These are phyloP conservation scores for Aphanomyces cochlioides DNA, from an alignment of 352 stramenopile genomes.

Conservation along the genomic window DNA sequence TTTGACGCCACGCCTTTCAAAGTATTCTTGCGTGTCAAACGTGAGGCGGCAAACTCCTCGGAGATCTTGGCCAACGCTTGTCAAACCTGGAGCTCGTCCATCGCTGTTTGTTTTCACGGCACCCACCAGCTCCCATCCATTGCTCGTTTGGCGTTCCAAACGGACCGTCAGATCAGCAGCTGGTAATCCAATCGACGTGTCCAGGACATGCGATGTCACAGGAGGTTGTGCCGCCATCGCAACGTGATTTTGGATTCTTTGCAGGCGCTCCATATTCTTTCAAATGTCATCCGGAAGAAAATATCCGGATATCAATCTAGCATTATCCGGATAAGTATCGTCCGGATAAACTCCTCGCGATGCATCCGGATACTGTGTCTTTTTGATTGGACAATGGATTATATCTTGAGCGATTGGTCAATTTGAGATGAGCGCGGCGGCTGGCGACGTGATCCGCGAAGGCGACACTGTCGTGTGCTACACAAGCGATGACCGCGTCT, in stretches of 20 bases:
- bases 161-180: conserved; percentile 65
- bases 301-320: not conserved
- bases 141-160: conserved; percentile 47
- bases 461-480: conserved; percentile 85
- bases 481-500: conserved; percentile 78
- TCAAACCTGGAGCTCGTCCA: conserved; percentile 56
- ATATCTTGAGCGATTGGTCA: not conserved
- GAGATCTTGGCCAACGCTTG: conserved; percentile 45
- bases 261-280: conserved; percentile 13
- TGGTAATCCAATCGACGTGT: conserved; percentile 72
- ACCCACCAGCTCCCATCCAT: conserved; percentile 48
- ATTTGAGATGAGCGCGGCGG: conserved; percentile 10
- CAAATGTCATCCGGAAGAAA: not conserved
- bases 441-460: conserved; percentile 75
- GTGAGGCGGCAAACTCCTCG: conserved; percentile 70
- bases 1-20: conserved; percentile 49
- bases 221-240: conserved; percentile 33
- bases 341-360: not conserved
- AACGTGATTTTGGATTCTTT: conserved; percentile 14
- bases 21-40: conserved; percentile 82
- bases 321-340: not conserved
- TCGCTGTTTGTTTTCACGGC: conserved; percentile 67
- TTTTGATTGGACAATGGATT: not conserved
- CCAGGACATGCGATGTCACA: conserved; percentile 85
- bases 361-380: not conserved